Percentiles rank a stretch among this genome's conserved stretches.
Conservation (phyloP, 225 moss, liverwort and hornwort species). For the Polytrichum formosum region DNA sequence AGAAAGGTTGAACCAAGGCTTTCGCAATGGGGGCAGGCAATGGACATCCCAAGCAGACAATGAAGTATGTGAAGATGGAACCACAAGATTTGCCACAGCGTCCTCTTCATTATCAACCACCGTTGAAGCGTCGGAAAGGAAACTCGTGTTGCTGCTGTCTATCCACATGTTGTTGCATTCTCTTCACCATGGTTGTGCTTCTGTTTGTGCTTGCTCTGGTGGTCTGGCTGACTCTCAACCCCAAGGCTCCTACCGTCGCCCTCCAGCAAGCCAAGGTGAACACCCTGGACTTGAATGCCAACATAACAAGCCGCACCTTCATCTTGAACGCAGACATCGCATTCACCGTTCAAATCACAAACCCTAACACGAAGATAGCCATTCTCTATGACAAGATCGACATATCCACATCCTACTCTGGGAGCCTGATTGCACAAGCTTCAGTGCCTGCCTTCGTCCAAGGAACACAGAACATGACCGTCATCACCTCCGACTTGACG, state of each 20-base stretch:
- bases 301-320: background rate
- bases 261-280: conserved; percentile 2
- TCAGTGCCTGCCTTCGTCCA: background rate
- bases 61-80: background rate
- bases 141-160: background rate
- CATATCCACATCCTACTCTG: background rate
- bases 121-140: conserved; percentile 1
- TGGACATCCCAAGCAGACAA: background rate
- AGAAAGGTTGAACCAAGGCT: background rate
- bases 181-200: background rate
- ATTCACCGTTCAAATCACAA: background rate
- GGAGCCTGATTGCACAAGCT: background rate
- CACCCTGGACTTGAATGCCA: background rate
- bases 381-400: conserved; percentile 4
- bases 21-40: background rate
- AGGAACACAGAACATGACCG: background rate
- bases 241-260: background rate
- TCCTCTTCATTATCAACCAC: background rate
- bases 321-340: background rate
- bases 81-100: background rate
- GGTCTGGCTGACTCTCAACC: background rate
- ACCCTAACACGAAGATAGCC: conserved; percentile 2
- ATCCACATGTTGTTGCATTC: background rate
- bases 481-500: background rate
- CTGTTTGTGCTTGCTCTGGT: background rate